Evolutionary conservation across 75 land plant species (phyloP).

Genomic region (Larix kaempferi): DNA sequence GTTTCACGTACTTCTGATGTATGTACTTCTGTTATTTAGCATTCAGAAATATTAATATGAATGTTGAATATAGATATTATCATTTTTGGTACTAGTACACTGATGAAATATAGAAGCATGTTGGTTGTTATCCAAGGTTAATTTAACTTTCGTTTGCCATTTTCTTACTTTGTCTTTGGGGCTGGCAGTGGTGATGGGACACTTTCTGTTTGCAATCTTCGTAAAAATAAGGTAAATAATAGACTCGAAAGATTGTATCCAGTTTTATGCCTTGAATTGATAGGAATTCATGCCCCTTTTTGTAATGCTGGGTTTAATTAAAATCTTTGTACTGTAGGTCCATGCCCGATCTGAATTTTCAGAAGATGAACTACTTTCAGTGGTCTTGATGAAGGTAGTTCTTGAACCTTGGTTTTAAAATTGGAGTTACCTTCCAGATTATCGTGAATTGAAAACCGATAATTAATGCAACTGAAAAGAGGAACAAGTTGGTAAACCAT

Average conservation of each 20-base stretch:
- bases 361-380: constrained; percentile 90
- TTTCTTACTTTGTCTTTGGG: background rate
- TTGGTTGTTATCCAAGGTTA: background rate
- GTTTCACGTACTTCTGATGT: background rate
- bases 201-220: constrained; percentile 81
- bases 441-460: background rate
- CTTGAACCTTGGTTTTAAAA: background rate
- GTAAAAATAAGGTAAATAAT: constrained; percentile 59
- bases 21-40: too few species aligned
- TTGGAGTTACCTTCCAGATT: background rate
- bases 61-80: background rate
- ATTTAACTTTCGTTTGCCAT: background rate
- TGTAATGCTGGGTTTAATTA: background rate
- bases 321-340: constrained; percentile 32
- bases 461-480: background rate
- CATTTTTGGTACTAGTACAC: background rate
- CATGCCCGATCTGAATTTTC: constrained; percentile 77
- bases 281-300: background rate
- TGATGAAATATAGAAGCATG: background rate
- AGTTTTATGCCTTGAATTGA: too few species aligned
- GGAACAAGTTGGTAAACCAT: background rate
- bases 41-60: background rate
- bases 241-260: background rate
- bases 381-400: constrained; percentile 76
- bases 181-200: constrained; percentile 89